Evolutionary conservation across 257 asterid species (phyloP).

Genomic region (Jaltomata sinuosa): DNA sequence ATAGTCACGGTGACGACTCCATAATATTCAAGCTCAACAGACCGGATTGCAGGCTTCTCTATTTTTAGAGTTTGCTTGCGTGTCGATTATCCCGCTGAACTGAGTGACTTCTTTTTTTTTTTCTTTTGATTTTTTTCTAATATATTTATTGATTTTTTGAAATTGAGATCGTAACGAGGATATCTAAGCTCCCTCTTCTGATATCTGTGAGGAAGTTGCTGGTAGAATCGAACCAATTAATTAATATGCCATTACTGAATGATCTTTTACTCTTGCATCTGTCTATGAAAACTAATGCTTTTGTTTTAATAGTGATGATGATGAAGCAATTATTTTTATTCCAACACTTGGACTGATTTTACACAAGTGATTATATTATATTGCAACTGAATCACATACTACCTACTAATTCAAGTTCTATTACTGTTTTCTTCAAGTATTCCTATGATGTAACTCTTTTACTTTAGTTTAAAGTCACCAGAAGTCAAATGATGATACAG

Average conservation of each 20-base stretch:
- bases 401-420: background rate
- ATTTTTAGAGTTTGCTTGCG: conserved; percentile 25
- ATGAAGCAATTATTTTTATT: conserved; percentile 22
- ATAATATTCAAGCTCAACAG: conserved; percentile 87
- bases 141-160: background rate
- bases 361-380: conserved; percentile 4
- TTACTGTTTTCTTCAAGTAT: background rate
- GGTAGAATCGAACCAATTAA: conserved; percentile 91
- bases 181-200: conserved; percentile 93
- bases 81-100: conserved; percentile 96
- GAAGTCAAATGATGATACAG: conserved; percentile 16
- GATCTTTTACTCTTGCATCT: background rate
- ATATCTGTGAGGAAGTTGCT: conserved; percentile 52
- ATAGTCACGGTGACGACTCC: conserved; percentile 62
- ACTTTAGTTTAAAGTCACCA: background rate
- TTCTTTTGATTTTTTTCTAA: background rate
- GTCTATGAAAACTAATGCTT: background rate
- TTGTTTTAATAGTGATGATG: conserved; percentile 4
- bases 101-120: conserved; percentile 37
- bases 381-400: conserved; percentile 24
- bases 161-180: conserved; percentile 42
- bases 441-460: background rate
- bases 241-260: background rate
- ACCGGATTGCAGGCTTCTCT: conserved; percentile 69
- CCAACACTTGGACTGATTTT: conserved; percentile 37